Base-by-base conservation (phyloP, 805 yeast species). In the Pichia scutulata region DNA sequence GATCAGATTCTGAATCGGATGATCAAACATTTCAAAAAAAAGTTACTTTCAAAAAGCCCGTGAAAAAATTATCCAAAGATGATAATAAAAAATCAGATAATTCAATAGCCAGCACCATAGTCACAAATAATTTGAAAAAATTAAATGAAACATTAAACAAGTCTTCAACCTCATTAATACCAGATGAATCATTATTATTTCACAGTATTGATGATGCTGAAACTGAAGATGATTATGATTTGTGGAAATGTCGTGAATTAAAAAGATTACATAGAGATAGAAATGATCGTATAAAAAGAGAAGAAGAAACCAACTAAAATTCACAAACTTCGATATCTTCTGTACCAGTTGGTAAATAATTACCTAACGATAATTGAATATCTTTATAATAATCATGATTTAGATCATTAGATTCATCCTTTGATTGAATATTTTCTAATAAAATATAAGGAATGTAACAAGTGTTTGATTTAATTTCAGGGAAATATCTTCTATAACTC, bases 401-500 rank as follows among this genome's bases (percentile, higher is more conserved):
- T 8, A 18, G 6, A 10, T 25, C n/a, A 13, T 41, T 25, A 8
- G 16, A 24, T 14, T 21, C 37, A 23, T 43, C 46, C 2, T 39
- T 16, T 5, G 37, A 21, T 12, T 36, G 41, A 7, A 40, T 41
- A 13, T 39, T 25, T 21, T 58, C 59, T 3, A 59, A 42, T 25
- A 64, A 45, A 13, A 57, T 47, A 44, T 62, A 60, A 0, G 81
- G 81, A 42, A 71, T 70, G 57, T 71, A 75, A 53, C 74, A 63
- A 40, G 57, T 57, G 1, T 55, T 53, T 48, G 64, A 55, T 1
- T 57, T 50, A 23, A 76, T 49, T 3, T 57, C 22, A 1, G 85
- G 85, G 66, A 75, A 82, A 41, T 74, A 65, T 36, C 84, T 67
- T 56, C 74, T 64, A 57, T 82, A 83, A 24, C 78, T 69, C 74